These are phyloP conservation scores for Aspergillus sparsus DNA, from an alignment of 495 filamentous ascomycete genomes.

Conservation along the genomic window DNA sequence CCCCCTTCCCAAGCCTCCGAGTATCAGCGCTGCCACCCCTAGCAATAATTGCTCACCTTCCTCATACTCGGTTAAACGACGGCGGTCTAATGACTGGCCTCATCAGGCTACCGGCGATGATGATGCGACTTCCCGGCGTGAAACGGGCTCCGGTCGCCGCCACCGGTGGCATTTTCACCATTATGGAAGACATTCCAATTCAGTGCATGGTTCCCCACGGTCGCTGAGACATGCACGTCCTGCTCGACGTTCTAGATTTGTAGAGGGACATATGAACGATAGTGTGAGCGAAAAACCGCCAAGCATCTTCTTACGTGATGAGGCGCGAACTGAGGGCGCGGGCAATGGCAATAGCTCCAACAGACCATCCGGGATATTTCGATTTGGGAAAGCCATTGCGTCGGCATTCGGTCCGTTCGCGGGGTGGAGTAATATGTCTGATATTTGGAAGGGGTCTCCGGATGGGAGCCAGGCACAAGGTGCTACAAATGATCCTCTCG, in stretches of 20 bases:
- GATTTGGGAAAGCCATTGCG: slow-evolving; percentile 60
- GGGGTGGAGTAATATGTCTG: slow-evolving; percentile 42
- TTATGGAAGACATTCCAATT: neutral
- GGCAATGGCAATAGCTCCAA: slow-evolving; percentile 24
- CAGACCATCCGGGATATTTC: slow-evolving; percentile 53
- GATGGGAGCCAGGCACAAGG: slow-evolving; percentile 28
- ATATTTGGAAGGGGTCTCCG: slow-evolving; percentile 33
- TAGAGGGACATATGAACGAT: slow-evolving; percentile 78
- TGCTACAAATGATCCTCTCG: slow-evolving; percentile 42
- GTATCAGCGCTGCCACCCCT: neutral
- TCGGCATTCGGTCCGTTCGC: slow-evolving; percentile 57
- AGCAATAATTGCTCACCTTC: slow-evolving; percentile 21
- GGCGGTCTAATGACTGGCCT: slow-evolving; percentile 54
- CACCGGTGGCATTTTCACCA: slow-evolving; percentile 19
- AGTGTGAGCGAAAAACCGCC: slow-evolving; percentile 69
- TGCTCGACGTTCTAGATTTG: slow-evolving; percentile 60
- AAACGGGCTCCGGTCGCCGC: neutral
- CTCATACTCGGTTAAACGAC: slow-evolving; percentile 44
- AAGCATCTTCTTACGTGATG: slow-evolving; percentile 57
- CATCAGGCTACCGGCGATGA: slow-evolving; percentile 13
- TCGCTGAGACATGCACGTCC: slow-evolving; percentile 27
- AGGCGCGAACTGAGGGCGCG: slow-evolving; percentile 21
- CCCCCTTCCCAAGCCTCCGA: slow-evolving; percentile 2
- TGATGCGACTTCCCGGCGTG: neutral
- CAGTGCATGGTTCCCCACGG: slow-evolving; percentile 32